These are phyloP conservation scores for Podospora pseudocomata DNA, from an alignment of 495 filamentous ascomycete species.

Conservation along the genomic window DNA sequence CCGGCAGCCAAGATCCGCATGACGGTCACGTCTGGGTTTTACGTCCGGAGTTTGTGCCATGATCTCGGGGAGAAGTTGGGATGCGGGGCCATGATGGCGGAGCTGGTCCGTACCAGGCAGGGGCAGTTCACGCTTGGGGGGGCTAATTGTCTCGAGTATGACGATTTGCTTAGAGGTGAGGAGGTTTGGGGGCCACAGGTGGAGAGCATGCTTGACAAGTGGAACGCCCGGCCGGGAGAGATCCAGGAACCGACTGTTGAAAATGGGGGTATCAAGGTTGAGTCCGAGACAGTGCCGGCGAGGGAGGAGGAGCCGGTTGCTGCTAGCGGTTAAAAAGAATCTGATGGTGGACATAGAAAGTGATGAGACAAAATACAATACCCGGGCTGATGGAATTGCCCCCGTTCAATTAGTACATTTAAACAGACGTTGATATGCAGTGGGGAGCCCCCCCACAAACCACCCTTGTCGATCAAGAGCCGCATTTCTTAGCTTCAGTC, in stretches of 20 bases:
- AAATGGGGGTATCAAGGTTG: not conserved
- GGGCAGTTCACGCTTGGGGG: slow-evolving; percentile 65
- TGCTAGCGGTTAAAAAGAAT: not conserved
- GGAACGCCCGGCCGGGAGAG: slow-evolving; percentile 15
- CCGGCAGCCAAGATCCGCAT: slow-evolving; percentile 79
- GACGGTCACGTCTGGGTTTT: slow-evolving; percentile 95
- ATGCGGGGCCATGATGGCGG: slow-evolving; percentile 82
- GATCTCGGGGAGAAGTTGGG: slow-evolving; percentile 82
- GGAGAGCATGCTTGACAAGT: slow-evolving; percentile 50
- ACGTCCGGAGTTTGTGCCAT: slow-evolving; percentile 89
- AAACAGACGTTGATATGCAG: not conserved
- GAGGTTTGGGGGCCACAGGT: slow-evolving; percentile 80
- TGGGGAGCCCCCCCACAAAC: not conserved
- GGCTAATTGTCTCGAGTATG: slow-evolving; percentile 73
- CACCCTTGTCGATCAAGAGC: not conserved
- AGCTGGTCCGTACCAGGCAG: slow-evolving; percentile 76
- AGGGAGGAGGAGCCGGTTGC: slow-evolving; percentile 4
- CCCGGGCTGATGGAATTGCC: not conserved
- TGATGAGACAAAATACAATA: not conserved
- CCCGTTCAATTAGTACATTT: not conserved
- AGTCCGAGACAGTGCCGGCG: not conserved
- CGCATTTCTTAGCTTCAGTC: not conserved
- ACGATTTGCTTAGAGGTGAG: slow-evolving; percentile 73
- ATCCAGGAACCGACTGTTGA: not conserved
- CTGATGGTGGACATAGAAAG: not conserved